Conservation (phyloP, 345 rosid genomes). For the Hypericum perforatum region DNA sequence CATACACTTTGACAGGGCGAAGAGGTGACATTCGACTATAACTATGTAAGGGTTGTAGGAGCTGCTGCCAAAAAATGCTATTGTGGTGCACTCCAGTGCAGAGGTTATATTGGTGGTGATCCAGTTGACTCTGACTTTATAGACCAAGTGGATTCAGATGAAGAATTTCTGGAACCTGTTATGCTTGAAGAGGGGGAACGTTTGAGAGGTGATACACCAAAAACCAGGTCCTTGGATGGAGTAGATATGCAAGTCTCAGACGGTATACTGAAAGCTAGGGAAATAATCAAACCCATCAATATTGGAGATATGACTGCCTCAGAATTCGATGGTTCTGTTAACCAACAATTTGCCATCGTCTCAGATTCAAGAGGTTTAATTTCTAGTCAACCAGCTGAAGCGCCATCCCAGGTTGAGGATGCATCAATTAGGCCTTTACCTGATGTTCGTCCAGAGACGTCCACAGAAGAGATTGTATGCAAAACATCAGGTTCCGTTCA, state of each 20-base stretch:
- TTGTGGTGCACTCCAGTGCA: slow-evolving; percentile 79
- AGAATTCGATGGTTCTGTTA: slow-evolving; percentile 21
- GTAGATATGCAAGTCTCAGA: slow-evolving; percentile 21
- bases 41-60: slow-evolving; percentile 93
- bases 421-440: slow-evolving; percentile 16
- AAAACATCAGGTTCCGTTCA: slow-evolving; percentile 12
- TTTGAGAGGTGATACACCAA: slow-evolving; percentile 28
- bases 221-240: slow-evolving; percentile 22
- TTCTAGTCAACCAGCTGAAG: slow-evolving; percentile 25
- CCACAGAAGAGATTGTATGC: slow-evolving; percentile 27
- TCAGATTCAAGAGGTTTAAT: slow-evolving; percentile 24
- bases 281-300: slow-evolving; percentile 4
- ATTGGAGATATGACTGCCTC: slow-evolving; percentile 14
- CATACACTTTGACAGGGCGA: slow-evolving; percentile 47
- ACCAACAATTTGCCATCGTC: slow-evolving; percentile 24
- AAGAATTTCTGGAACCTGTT: slow-evolving; percentile 86
- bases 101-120: slow-evolving; percentile 97
- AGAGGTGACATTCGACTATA: slow-evolving; percentile 95
- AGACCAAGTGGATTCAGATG: slow-evolving; percentile 96
- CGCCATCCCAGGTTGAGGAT: slow-evolving; percentile 19
- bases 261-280: slow-evolving; percentile 16
- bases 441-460: slow-evolving; percentile 29
- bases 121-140: slow-evolving; percentile 60
- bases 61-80: slow-evolving; percentile 98
- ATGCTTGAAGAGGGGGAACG: slow-evolving; percentile 65